Evolutionary conservation across 2,329 filamentous ascomycete species (phyloP), one percentile per base, ranked within the genome.

Genomic region (Aspergillus neoniger): DNA sequence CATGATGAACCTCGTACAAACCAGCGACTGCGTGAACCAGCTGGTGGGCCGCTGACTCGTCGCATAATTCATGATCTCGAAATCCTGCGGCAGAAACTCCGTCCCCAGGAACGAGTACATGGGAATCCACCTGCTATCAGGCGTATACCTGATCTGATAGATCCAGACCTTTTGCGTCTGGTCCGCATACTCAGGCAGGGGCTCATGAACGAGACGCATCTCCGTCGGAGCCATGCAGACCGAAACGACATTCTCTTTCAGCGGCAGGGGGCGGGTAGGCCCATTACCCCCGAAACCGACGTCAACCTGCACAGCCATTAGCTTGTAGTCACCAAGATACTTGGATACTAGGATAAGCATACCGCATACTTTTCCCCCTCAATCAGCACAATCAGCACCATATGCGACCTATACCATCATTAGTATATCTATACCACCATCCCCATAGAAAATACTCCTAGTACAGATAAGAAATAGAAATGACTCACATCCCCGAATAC

Each of bases 81-180:
- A 90, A 72, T 91, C 88, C 47, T 77, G 73, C 4, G 81, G 82
- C 36, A 85, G 70, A 72, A 89, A 90, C 72, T 90, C 88, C 15
- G 82, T 77, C 62, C 89, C 85, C 2, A 83, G 82, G 72, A 92
- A 92, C 62, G 82, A 85, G 72, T 91, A 91, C 51, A 81, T 83
- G 1, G 83, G 77, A 21, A 81, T 77, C 85, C 88, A 92, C 2
- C 79, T 77, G 50, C 74, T 76, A 0, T 81, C 75, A 0, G 70
- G 47, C 4, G 75, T 73, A 62, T 84, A 81, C 28, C 84, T 81
- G 64, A 85, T 84, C 72, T 89, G 82, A 69, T 88, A 89, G 59
- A 89, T 81, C 88, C 87, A 90, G 58, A 84, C 72, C 60, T 81
- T 82, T 36, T 80, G 78, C 25, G 60, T 68, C 32, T 76, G 72